phyloP scores from a whole-genome alignment of 495 filamentous ascomycete genomes.

The Collariella sp. region DNA sequence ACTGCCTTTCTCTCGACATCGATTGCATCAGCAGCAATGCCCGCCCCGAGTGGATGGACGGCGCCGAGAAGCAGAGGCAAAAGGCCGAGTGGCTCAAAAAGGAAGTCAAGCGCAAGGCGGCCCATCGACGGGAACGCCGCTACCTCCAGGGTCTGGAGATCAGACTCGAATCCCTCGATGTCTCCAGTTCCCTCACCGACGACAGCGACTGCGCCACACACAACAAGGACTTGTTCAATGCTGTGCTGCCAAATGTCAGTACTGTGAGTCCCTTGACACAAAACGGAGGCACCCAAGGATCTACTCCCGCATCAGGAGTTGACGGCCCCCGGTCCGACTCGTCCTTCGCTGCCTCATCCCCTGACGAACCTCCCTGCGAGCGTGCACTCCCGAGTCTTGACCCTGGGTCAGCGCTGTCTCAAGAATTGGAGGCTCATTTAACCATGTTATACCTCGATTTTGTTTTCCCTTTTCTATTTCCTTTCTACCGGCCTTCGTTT shows the following conservation, averaged over 20 bases:
- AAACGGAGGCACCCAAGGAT: background rate
- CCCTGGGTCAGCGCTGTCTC: background rate
- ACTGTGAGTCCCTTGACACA: background rate
- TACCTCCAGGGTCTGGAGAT: conserved; percentile 27
- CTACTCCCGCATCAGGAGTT: background rate
- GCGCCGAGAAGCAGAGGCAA: conserved; percentile 39
- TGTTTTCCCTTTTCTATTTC: conserved; percentile 46
- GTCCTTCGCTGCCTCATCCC: background rate
- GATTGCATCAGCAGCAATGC: conserved; percentile 39
- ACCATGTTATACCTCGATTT: conserved; percentile 47
- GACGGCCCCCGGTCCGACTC: background rate
- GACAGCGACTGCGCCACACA: conserved; percentile 6
- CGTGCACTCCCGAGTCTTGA: background rate
- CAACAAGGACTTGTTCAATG: conserved; percentile 3
- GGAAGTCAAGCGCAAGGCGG: conserved; percentile 42
- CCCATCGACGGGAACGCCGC: conserved; percentile 32
- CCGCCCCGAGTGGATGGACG: conserved; percentile 53
- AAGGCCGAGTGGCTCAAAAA: conserved; percentile 42
- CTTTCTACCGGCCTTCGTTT: conserved; percentile 44
- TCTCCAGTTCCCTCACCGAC: conserved; percentile 12
- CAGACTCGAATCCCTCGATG: conserved; percentile 32
- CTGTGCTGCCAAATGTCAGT: background rate
- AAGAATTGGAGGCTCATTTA: conserved; percentile 20
- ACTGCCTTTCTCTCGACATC: conserved; percentile 40
- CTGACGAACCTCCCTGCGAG: background rate